Evolutionary conservation across 805 yeast genomes (phyloP), one percentile per base, ranked within the genome.

Genomic region (Isabelozyma pseudorhagii): DNA sequence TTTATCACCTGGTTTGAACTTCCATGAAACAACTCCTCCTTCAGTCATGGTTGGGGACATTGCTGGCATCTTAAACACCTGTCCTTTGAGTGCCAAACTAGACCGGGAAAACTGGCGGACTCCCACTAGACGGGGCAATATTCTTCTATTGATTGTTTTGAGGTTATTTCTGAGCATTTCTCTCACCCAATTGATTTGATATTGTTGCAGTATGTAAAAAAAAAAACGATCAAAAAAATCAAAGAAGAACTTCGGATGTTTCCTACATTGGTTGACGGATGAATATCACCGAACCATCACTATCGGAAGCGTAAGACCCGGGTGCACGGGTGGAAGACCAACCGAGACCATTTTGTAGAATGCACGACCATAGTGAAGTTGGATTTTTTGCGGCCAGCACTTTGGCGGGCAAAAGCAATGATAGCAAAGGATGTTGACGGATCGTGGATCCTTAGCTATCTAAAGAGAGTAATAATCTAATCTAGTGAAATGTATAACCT

Each of bases 31-130:
- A 55, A 93, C 80, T 5, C 96, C 97, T 40, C 99, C 99, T 64
- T 85, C 89, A 29, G 91, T 90, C 99, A 93, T 93, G 6, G 99
- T 93, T 41, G 99, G 99, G 5, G 97, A 92, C 97, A 93, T 89
- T 25, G 99, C 97, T 4, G 99, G 99, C 98, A 93, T 93, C 47
- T 77, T 84, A 72, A 89, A 90, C 38, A 74, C 68, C 17, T 72
- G 62, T 4, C 80, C 82, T 31, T 31, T 1, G 10, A 6, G 2
- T 4, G 25, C 44, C 44, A 14, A 28, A 31, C 10, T 2, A 13
- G 36, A 31, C 36, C 36, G 10, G 36, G 36, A 31, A 31, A 31
- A 31, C n/a, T 31, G 36, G n/a, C 36, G 36, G 8, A 31, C 36
- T 31, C 36, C n/a, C 36, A 9, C 36, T 9, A 31, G 36, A 10